Evolutionary conservation across 2,329 filamentous ascomycete species (phyloP).

Genomic region (Pyrenochaeta sp.): DNA sequence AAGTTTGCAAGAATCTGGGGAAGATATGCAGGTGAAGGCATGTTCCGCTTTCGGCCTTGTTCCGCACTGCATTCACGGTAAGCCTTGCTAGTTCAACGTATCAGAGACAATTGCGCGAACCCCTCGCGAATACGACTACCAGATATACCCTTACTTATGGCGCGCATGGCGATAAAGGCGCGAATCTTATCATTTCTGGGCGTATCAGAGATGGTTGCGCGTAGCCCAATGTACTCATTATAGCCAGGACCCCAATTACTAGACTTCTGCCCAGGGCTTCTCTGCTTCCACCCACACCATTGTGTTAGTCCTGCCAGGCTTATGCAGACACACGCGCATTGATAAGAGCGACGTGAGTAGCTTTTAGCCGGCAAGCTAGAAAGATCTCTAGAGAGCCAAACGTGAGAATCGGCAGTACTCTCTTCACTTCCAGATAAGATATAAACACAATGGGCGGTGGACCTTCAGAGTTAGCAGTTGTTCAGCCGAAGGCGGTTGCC

Average conservation of each 20-base stretch:
- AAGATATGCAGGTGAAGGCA: constrained; percentile 4
- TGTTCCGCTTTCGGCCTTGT: constrained; percentile 2
- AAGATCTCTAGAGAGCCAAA: background rate
- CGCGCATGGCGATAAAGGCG: no score
- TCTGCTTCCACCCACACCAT: no score
- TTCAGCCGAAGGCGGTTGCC: constrained; percentile 20
- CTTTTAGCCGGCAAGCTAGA: background rate
- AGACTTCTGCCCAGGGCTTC: no score
- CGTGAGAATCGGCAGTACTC: background rate
- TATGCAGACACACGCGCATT: background rate
- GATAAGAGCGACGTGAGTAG: background rate
- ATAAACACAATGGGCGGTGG: constrained; percentile 6
- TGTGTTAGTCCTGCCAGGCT: background rate
- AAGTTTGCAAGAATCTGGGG: background rate
- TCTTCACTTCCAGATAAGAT: background rate
- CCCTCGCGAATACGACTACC: background rate
- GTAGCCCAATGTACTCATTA: no score
- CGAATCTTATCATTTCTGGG: no score
- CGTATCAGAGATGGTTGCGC: no score
- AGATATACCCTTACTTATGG: background rate
- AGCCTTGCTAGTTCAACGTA: constrained; percentile 1
- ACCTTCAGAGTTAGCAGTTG: constrained; percentile 7
- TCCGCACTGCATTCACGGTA: constrained; percentile 10
- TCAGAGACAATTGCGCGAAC: background rate
- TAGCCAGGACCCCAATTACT: no score